These are phyloP conservation scores for Pseudogymnoascus sp. DNA, from an alignment of 2,329 filamentous ascomycete genomes.

Conservation along the genomic window DNA sequence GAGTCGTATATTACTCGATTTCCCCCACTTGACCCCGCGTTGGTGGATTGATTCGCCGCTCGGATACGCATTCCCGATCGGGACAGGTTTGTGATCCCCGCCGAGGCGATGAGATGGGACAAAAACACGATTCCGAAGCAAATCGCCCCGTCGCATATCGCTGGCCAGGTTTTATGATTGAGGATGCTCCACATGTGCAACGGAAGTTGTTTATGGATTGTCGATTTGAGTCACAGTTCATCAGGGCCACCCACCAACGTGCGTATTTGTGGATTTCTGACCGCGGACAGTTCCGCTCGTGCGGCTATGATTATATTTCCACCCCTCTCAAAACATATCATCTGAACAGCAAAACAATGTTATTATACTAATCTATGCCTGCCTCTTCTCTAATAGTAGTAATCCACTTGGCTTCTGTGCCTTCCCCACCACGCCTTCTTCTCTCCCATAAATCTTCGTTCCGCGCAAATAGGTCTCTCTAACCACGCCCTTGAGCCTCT, in stretches of 20 bases:
- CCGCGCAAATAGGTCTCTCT: conserved; percentile 29
- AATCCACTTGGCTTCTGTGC: conserved; percentile 39
- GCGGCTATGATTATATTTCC: background rate
- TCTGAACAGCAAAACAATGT: background rate
- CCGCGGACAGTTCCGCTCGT: conserved; percentile 3
- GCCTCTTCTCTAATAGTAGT: conserved; percentile 40
- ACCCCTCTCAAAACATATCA: background rate
- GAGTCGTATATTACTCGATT: conserved; percentile 7
- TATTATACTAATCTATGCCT: background rate
- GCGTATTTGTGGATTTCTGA: background rate
- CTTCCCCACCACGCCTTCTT: conserved; percentile 37
- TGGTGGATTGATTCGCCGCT: background rate
- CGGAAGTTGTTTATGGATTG: background rate
- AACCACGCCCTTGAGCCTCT: conserved; percentile 50
- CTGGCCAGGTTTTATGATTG: background rate
- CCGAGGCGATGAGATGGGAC: background rate
- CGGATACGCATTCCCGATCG: background rate
- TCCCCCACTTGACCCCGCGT: conserved; percentile 7
- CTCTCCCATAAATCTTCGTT: conserved; percentile 24
- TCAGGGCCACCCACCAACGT: background rate
- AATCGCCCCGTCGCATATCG: background rate
- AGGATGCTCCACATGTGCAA: background rate
- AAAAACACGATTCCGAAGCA: background rate
- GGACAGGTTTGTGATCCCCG: background rate
- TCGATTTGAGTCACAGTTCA: background rate